These are phyloP conservation scores for Acanthamoeba rhysodes DNA, from an alignment of 208 protist genomes.

Conservation along the genomic window DNA sequence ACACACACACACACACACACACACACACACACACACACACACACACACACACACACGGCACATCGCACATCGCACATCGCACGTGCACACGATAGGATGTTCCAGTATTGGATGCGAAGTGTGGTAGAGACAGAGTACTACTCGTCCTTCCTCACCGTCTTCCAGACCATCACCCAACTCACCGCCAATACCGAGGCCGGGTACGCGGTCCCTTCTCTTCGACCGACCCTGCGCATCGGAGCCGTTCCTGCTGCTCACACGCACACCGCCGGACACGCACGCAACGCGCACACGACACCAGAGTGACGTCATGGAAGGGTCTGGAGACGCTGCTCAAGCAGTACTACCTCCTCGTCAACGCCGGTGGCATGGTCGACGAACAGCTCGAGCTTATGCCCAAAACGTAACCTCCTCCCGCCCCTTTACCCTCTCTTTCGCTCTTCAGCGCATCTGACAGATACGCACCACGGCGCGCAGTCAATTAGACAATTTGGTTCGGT, in stretches of 20 bases:
- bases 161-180: conserved; percentile 32
- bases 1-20: no score
- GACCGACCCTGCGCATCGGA: no score
- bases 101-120: neutral
- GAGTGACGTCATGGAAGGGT: neutral
- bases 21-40: no score
- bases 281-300: neutral
- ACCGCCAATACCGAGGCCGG: neutral
- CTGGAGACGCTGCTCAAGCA: conserved; percentile 16
- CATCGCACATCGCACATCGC: neutral
- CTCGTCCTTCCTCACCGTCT: conserved; percentile 20
- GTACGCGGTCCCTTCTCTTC: neutral
- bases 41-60: neutral
- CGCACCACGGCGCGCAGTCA: neutral
- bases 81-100: conserved; percentile 1
- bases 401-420: neutral
- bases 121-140: conserved; percentile 1
- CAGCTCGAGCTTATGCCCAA: neutral
- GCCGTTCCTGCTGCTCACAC: no score
- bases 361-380: neutral
- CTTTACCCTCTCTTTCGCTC: no score
- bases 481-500: neutral
- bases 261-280: no score
- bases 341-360: conserved; percentile 29
- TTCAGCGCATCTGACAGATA: no score